phyloP scores from a whole-genome alignment of 2,329 filamentous ascomycete species.

The Hymenoscyphus fructigenus region DNA sequence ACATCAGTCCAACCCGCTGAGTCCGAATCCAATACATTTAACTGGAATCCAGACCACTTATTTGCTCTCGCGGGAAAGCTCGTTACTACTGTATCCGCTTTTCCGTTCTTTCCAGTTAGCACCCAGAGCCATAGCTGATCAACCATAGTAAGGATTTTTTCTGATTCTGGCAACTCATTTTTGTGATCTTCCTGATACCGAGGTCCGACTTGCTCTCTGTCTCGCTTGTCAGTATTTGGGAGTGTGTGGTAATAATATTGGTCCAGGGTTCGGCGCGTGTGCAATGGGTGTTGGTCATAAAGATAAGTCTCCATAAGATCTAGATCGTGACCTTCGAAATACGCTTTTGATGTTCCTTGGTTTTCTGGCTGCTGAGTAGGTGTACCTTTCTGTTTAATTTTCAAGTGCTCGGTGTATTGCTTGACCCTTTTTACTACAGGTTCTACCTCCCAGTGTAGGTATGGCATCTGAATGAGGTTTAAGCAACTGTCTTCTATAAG shows the following conservation, averaged over 20 bases:
- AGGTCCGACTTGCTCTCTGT: background rate
- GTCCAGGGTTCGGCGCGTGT: background rate
- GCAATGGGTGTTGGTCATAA: background rate
- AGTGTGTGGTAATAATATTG: background rate
- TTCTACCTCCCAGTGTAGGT: background rate
- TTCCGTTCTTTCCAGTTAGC: background rate
- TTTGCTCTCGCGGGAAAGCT: background rate
- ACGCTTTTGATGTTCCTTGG: background rate
- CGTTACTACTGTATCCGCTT: background rate
- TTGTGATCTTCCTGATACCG: background rate
- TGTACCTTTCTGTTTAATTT: background rate
- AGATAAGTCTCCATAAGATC: background rate
- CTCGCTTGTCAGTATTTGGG: background rate
- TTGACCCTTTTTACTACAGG: background rate
- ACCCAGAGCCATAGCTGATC: slow-evolving; percentile 1
- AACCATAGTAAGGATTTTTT: background rate
- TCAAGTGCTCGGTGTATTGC: background rate
- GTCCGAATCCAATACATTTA: too few relatives aligned
- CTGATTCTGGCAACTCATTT: background rate
- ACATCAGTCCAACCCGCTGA: too few relatives aligned
- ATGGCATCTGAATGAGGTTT: background rate
- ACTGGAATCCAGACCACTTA: too few relatives aligned
- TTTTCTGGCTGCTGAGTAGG: background rate
- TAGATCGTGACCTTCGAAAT: background rate
- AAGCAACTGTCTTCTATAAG: background rate